Evolutionary conservation across 2,329 filamentous ascomycete species (phyloP), one percentile per base, ranked within the genome.

Genomic region (Exophiala phaeomuriformis): DNA sequence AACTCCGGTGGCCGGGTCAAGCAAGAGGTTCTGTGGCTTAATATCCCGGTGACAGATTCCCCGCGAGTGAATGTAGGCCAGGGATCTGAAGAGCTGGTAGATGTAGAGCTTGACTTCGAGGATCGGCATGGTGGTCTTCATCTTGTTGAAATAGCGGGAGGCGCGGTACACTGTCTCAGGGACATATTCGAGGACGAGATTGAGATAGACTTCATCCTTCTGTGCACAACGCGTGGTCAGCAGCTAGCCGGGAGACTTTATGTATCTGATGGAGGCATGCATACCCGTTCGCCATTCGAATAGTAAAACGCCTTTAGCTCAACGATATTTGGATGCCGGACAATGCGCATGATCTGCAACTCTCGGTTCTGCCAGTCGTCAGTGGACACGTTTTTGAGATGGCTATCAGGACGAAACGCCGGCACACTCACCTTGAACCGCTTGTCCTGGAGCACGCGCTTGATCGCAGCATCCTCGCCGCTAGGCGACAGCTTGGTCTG

Each of bases 291-390:
- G 68, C 93, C 93, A 69, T 97, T 98, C 64, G 91, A 96, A 76
- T 97, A 98, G 76, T 96, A 98, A 76, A 98, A 98, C 49, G 93
- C 93, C 77, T 98, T 98, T 61, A 98, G 79, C 72, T 97, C 90
- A 57, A 98, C 93, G 66, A 98, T 97, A 74, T 98, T 98, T 52
- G 93, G 93, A 72, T 98, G 93, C 68, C 91, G 85, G 67, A 98
- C 93, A 69, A 98, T 98, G 69, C 93, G 87, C 93, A 98, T 98
- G 70, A 98, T 98, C 72, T 98, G 93, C 64, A 98, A 81, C 72
- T 98, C 93, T 74, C 93, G 90, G 71, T 98, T 98, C 93, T 98
- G 69, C 45, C 42, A 49, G 39, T 32, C 12, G 57, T 75, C 56
- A 75, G 69, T 57, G 58, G 31, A 37, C 36, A 28, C 32, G 49